Base-by-base conservation (phyloP, 169 alveolate species). In the Eimeria tenella region DNA sequence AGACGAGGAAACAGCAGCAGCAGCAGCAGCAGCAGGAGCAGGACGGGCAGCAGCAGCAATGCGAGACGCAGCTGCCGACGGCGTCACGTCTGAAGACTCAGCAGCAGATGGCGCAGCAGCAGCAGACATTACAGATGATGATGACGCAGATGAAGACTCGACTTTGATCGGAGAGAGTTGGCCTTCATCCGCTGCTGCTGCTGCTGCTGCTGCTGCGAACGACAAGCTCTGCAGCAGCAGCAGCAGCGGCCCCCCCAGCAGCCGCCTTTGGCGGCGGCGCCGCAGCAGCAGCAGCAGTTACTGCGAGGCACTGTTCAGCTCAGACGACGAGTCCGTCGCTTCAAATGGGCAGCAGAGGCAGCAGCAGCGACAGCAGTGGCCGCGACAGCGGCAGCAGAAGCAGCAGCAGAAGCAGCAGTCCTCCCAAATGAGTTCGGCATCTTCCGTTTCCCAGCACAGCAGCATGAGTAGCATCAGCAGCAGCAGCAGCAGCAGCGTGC, bases 251-350 rank as follows among this genome's bases (percentile, higher is more conserved):
- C 1, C 21, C 68, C 68, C 21, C 4, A 10, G 68, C 17, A 10
- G 68, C 68, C 68, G 77, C 1, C 21, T 13, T 21, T n/a, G 77
- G 11, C 21, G 77, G 11, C 9, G 60, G 56, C 17, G 56, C 83
- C 17, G 83, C 83, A 73, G 83, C 83, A 73, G 83, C 83, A 73
- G 83, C 83, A 73, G 83, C 83, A 73, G 83, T 31, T 73, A 25
- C 56, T 73, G 83, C 56, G 83, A 73, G 56, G 56, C 83, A 11
- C 52, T 73, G 55, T 73, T 73, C 56, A 73, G 83, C 56, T 73
- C 83, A 11, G 83, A 73, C n/a, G 83, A 42, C 17, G 83, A 73
- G 19, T 7, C 83, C 15, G n/a, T 42, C 21, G 7, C 83, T 73
- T 19, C 23, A 25, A 15, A 9, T 17, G 19, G 2, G 52, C 83